phyloP scores from a whole-genome alignment of 768 basidiomycete genomes.

The Boletus rubropictus region DNA sequence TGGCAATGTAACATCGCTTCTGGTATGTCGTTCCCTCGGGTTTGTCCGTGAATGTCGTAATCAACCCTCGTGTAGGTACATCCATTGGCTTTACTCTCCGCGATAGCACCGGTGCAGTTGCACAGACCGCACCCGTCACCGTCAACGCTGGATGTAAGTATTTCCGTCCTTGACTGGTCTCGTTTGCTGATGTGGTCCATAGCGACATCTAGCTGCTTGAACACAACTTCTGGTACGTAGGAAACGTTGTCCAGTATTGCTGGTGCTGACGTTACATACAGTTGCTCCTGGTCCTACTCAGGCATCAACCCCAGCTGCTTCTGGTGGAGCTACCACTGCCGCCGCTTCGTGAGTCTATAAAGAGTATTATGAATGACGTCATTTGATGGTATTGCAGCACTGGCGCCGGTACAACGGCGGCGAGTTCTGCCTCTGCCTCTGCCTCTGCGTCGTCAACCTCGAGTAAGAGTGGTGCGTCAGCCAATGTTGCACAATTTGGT shows the following conservation, averaged over 20 bases:
- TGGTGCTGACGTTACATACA: slow-evolving; percentile 15
- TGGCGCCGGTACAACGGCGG: slow-evolving; percentile 2
- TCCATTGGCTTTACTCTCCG: slow-evolving; percentile 52
- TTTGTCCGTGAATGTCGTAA: neutral
- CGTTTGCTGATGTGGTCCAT: slow-evolving; percentile 19
- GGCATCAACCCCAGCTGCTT: slow-evolving; percentile 1
- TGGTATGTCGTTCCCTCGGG: slow-evolving; percentile 28
- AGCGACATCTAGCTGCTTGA: slow-evolving; percentile 30
- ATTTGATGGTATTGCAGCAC: slow-evolving; percentile 6
- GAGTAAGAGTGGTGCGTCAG: slow-evolving; percentile 34
- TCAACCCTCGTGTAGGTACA: slow-evolving; percentile 33
- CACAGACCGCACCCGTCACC: slow-evolving; percentile 49
- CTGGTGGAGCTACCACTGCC: neutral
- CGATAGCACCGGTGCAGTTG: slow-evolving; percentile 50
- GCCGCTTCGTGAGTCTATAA: slow-evolving; percentile 17
- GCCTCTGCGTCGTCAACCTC: slow-evolving; percentile 25
- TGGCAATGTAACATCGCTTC: slow-evolving; percentile 51
- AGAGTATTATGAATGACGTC: neutral
- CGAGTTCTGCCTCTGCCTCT: neutral
- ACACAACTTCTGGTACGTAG: slow-evolving; percentile 20
- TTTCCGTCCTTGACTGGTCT: neutral
- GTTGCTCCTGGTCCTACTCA: slow-evolving; percentile 21
- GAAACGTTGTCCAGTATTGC: slow-evolving; percentile 8
- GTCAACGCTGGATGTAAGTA: slow-evolving; percentile 48
- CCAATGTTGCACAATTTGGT: slow-evolving; percentile 40